Evolutionary conservation across 2,329 filamentous ascomycete genomes (phyloP).

Genomic region (Beauveria pseudobassiana): DNA sequence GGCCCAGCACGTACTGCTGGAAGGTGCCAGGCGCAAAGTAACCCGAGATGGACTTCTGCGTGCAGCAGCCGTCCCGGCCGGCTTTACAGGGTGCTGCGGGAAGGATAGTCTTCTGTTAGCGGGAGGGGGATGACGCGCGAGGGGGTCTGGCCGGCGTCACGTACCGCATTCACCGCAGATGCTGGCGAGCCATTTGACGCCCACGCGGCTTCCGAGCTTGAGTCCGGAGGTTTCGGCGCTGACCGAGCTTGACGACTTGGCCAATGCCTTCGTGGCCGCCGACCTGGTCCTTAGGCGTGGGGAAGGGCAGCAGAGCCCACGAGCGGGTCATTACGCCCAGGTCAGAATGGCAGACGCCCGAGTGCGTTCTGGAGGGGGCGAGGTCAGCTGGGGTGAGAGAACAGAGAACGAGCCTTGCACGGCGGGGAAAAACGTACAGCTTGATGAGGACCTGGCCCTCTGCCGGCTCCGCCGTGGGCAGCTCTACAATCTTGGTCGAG

Average conservation of each 20-base stretch:
- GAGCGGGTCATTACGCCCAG: slow-evolving; percentile 12
- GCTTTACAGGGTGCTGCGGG: slow-evolving; percentile 7
- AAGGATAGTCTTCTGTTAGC: not conserved
- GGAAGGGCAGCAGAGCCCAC: slow-evolving; percentile 8
- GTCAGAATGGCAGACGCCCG: slow-evolving; percentile 22
- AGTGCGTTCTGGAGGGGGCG: slow-evolving; percentile 14
- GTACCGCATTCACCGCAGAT: slow-evolving; percentile 44
- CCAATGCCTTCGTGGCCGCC: slow-evolving; percentile 65
- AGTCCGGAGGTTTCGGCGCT: slow-evolving; percentile 47
- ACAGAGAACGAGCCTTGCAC: no score
- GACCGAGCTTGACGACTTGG: slow-evolving; percentile 56
- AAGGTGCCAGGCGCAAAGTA: slow-evolving; percentile 21
- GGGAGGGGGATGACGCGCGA: not conserved
- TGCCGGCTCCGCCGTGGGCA: slow-evolving; percentile 18
- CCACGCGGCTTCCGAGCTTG: slow-evolving; percentile 61
- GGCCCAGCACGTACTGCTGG: slow-evolving; percentile 17
- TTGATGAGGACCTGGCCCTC: slow-evolving; percentile 19
- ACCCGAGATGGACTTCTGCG: slow-evolving; percentile 19
- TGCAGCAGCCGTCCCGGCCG: slow-evolving; percentile 17
- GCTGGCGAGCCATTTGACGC: slow-evolving; percentile 59
- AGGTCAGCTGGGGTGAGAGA: not conserved
- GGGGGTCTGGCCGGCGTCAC: not conserved
- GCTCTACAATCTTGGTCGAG: slow-evolving; percentile 19
- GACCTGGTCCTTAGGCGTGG: slow-evolving; percentile 22
- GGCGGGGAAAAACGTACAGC: slow-evolving; percentile 13